These are phyloP conservation scores for Xylariaceae sp. DNA, from an alignment of 2,329 filamentous ascomycete species.

Conservation along the genomic window DNA sequence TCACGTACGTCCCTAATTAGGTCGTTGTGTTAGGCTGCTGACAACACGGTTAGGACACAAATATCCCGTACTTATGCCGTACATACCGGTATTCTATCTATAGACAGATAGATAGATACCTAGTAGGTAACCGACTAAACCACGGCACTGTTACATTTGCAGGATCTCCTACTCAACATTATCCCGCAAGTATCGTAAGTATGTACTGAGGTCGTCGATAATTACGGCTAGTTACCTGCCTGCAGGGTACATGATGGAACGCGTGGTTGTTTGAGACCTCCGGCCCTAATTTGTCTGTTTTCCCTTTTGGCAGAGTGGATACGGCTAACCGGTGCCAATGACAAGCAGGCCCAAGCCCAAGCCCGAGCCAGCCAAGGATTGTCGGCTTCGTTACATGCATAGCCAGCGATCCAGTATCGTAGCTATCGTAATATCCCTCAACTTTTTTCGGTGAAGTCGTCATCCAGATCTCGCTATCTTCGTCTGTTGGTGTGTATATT, in stretches of 20 bases:
- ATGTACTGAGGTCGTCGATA: background rate
- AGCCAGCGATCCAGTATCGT: no score
- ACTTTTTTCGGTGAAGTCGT: no score
- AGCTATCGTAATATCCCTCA: no score
- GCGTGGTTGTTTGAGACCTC: background rate
- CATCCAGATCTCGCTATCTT: no score
- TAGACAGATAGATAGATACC: no score
- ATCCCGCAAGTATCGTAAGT: background rate
- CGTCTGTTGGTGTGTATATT: no score
- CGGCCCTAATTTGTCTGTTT: background rate
- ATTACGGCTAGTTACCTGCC: background rate
- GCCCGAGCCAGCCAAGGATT: background rate
- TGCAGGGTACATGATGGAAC: background rate
- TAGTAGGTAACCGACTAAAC: background rate
- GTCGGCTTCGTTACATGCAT: background rate
- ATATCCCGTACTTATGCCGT: no score
- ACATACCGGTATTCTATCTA: no score
- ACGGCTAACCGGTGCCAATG: background rate
- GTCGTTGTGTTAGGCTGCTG: background rate
- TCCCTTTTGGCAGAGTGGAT: background rate
- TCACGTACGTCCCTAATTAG: background rate
- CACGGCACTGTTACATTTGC: background rate
- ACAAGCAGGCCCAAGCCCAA: background rate
- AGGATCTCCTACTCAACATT: background rate
- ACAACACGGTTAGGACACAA: background rate